A percentile compares a stretch with the other conserved stretches of the same genome.
Conservation (phyloP, 1,284 basidiomycete genomes). For the Leccinum colubrinum region DNA sequence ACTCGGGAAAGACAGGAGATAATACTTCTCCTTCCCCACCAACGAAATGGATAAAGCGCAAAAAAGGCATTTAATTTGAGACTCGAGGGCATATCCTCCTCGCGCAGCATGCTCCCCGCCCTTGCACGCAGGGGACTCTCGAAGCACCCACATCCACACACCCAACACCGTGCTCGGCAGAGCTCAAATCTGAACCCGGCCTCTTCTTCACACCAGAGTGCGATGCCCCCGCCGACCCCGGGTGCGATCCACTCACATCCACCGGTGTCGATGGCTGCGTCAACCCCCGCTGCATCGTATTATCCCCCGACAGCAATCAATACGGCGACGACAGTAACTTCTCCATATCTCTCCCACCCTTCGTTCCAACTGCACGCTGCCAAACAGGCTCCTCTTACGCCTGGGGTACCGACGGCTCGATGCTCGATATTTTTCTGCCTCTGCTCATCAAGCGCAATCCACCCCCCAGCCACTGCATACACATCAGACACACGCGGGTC, state of each 20-base stretch:
- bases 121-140: conserved; percentile 26
- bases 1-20: conserved; percentile 22
- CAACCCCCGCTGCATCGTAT: conserved; percentile 19
- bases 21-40: conserved; percentile 28
- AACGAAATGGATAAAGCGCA: conserved; percentile 41
- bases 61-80: conserved; percentile 48
- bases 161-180: conserved; percentile 30
- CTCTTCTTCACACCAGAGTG: conserved; percentile 22
- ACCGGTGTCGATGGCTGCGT: conserved; percentile 12
- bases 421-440: conserved; percentile 15
- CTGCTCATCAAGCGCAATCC: conserved; percentile 14
- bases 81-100: conserved; percentile 43
- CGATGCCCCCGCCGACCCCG: conserved; percentile 14
- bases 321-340: conserved; percentile 23
- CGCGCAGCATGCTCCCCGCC: conserved; percentile 22
- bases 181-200: conserved; percentile 33
- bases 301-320: conserved; percentile 31
- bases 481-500: conserved; percentile 19
- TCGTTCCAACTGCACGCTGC: conserved; percentile 26
- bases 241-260: conserved; percentile 22
- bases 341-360: conserved; percentile 30
- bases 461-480: conserved; percentile 14
- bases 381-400: conserved; percentile 15
- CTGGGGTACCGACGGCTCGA: conserved; percentile 13
- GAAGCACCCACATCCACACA: conserved; percentile 27